Evolutionary conservation across 2,329 filamentous ascomycete genomes (phyloP).

Genomic region (Mycogone perniciosa): DNA sequence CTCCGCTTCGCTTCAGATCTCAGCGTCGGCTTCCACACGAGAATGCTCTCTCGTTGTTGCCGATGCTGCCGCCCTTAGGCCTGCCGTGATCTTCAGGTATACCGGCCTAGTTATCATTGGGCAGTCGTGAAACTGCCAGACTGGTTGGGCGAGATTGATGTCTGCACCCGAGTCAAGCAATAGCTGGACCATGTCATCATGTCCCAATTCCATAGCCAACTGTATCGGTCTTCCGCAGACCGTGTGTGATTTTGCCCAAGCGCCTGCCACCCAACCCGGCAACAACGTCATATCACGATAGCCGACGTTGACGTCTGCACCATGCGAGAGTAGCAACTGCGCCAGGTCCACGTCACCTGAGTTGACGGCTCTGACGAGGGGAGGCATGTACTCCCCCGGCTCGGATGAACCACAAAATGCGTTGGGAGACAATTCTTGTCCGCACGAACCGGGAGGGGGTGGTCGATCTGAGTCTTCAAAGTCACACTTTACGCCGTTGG

Average conservation of each 20-base stretch:
- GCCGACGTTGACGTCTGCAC: constrained; percentile 1
- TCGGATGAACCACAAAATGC: too few species aligned
- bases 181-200: not conserved
- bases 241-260: not conserved
- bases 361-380: not conserved
- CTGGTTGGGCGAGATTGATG: not conserved
- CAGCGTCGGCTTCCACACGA: too few species aligned
- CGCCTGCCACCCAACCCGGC: not conserved
- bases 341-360: not conserved
- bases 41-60: too few species aligned
- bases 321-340: not conserved
- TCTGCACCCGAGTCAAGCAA: constrained; percentile 3
- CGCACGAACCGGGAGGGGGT: too few species aligned
- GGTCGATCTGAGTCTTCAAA: too few species aligned
- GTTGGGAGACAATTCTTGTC: too few species aligned
- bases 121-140: not conserved
- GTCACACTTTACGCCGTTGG: too few species aligned
- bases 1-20: too few species aligned
- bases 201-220: constrained; percentile 1
- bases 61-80: too few species aligned
- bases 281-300: not conserved
- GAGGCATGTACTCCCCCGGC: not conserved
- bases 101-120: not conserved
- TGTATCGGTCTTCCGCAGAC: not conserved
- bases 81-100: not conserved